Evolutionary conservation across 2,329 filamentous ascomycete species (phyloP), one percentile per base, ranked within the genome.

Genomic region (Keithomyces neogunnii): DNA sequence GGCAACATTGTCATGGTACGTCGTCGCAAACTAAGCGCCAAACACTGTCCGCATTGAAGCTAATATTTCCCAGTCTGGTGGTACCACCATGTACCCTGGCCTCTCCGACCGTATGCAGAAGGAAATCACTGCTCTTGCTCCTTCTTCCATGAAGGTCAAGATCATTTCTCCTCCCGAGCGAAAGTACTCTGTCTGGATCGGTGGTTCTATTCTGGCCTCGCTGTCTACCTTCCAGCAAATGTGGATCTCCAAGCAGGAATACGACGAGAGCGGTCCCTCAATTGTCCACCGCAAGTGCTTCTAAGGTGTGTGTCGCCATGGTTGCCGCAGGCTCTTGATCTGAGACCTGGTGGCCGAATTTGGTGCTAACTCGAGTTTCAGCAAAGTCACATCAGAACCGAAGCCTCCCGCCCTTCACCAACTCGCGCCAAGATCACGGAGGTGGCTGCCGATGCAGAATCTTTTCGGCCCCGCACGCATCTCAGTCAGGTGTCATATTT

Each of bases 191-290:
- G 93, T 99, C 83, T 99, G 93, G 93, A 99, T 99, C 75, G 93
- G 93, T 93, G 93, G 93, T 85, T 99, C 93, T 76, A 99, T 99
- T 80, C 80, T 99, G 70, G 93, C 93, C 66, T 99, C 93, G 60
- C 88, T 99, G 69, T 99, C 93, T 65, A 99, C 93, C 77, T 99
- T 99, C 92, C 93, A 99, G 84, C 93, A 99, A 82, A 99, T 99
- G 93, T 99, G 93, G 93, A 97, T 99, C 86, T 99, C 93, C 69
- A 99, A 99, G 90, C 93, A 99, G 82, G 92, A 97, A 84, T 97
- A 97, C 86, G 93, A 99, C 82, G 93, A 97, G 89, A 93, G 87
- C 76, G 92, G 92, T 79, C 93, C 92, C 68, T 96, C 91, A 70
- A 97, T 97, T 72, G 92, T 97, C 69, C 92, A 97, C 88, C 89